A percentile compares a stretch with the other conserved stretches of the same genome.
Conservation (phyloP, 768 basidiomycete genomes). For the Lactarius evosmus region DNA sequence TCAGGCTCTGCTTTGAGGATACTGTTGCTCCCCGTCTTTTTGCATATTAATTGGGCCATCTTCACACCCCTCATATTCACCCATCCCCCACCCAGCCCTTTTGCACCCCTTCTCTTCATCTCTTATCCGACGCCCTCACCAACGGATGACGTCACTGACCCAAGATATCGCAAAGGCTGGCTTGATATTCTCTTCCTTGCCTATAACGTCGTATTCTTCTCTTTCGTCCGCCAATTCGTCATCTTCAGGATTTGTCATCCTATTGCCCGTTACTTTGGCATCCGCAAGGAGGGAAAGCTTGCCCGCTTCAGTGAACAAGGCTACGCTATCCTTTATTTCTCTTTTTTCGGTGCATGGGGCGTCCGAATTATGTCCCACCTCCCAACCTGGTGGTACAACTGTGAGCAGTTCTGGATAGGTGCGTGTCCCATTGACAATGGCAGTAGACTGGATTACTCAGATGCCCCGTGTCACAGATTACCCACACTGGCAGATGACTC, state of each 20-base stretch:
- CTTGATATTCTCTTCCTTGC: conserved; percentile 75
- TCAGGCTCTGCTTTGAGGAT: conserved; percentile 66
- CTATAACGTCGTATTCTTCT: conserved; percentile 86
- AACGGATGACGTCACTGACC: conserved; percentile 43
- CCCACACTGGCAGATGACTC: conserved; percentile 85
- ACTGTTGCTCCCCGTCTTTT: conserved; percentile 54
- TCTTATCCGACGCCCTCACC: conserved; percentile 59
- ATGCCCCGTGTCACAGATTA: conserved; percentile 50
- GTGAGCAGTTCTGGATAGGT: conserved; percentile 84
- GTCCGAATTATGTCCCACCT: conserved; percentile 74
- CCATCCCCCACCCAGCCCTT: conserved; percentile 61
- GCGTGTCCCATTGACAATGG: conserved; percentile 14
- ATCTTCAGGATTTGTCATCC: conserved; percentile 63
- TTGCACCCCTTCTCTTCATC: conserved; percentile 66
- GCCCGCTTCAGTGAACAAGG: conserved; percentile 89
- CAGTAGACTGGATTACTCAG: neutral
- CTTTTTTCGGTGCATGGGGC: conserved; percentile 68
- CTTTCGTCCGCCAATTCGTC: conserved; percentile 76
- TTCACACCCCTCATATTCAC: conserved; percentile 47
- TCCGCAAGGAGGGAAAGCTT: conserved; percentile 63
- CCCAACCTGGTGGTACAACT: conserved; percentile 84
- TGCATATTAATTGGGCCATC: conserved; percentile 65
- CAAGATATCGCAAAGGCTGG: conserved; percentile 68
- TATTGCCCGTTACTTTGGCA: conserved; percentile 65
- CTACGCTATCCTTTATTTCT: conserved; percentile 83